Base-by-base conservation (phyloP, 306 rosid species). In the Echinosophora koreensis region DNA sequence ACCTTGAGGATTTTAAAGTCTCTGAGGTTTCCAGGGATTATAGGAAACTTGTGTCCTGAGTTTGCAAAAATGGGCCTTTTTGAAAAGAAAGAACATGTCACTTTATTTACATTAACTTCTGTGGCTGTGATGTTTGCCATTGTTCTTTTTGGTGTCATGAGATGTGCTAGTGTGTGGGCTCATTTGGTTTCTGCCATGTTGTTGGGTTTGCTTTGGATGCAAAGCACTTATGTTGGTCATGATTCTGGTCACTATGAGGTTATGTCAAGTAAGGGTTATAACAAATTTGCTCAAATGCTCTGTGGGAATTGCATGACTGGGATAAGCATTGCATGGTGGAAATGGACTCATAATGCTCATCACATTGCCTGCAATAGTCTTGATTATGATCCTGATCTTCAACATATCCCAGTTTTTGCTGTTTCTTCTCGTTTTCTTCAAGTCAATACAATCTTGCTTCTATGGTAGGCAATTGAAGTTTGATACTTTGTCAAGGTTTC, bases 311-410 rank as follows among this genome's bases (percentile, higher is more conserved):
- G 95, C 77, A 28, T 93, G 18, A 88, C 96, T 44, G 98, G 98
- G 27, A 93, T 93, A 44, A 91, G 98, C 81, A 93, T 93, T 69
- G 98, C 97, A 4, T 91, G 98, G 96, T 93, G 98, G 98, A 93
- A 93, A 38, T 93, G 98, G 98, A 93, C 97, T 49, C 98, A 93
- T 69, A 93, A 93, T 65, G 93, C 92, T n/a, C 98, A 91, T 70
- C 98, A 93, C 64, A 79, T 93, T 50, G 87, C 97, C 44, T 88
- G 93, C 73, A 93, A 93, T 67, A 91, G 96, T 60, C 97, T 93
- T 15, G 98, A 93, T 57, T 62, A 89, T 52, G 98, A 93, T 39
- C 98, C 98, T 2, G 98, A 93, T 89, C 87, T 93, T 41, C 98
- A 93, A 55, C 96, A 93, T 67, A 88, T 93, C 37, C 98, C 97